Evolutionary conservation across 257 asterid genomes (phyloP), one percentile per base, ranked within the genome.

Genomic region (Solanum pinnatisectum): DNA sequence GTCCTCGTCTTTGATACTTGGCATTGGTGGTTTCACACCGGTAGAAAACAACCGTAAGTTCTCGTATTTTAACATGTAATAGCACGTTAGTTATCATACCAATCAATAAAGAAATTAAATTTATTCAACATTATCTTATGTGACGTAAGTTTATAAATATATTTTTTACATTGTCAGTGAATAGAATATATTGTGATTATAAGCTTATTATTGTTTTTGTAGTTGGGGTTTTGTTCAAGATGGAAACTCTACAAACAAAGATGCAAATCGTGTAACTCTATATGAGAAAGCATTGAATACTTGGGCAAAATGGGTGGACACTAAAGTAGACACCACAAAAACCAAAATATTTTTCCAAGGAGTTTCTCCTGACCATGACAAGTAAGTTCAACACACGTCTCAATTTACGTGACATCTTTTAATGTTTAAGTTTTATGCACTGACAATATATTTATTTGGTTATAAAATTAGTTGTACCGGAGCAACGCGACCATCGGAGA

Each of bases 1-100:
- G 15, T 82, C 46, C 59, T 91, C 46, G 72, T 91, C 22, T 91
- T 91, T 44, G 82, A 91, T 82, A 30, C 93, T 8, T 91, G 93
- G 92, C 93, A 91, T 68, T 91, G 93, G 92, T 91, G 93, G 91
- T 74, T 89, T 88, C 93, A 91, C 33, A 77, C 72, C 2, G 90
- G 93, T 2, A 88, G 89, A 25, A 84, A 91, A 84, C 93, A 91
- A 89, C 23, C 83, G 93, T 91, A 88, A 77, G 86, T 25, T 22
- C 16, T 77, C 22, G 0, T 9, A 39, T 39, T 37, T 39, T 85
- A 78, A 25, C 37, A 13, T 4, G 9, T 27, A 11, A 73, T 78
- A 40, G 30, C 36, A 40, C 1, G 33, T 78, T 78, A n/a, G 32
- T 74, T 74, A 37, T 14, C 9, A 73, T 20, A 18, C 3, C 44